Evolutionary conservation across 192 early-diverging fungal genomes (phyloP), one percentile per base, ranked within the genome.

Genomic region (Endogone sp.): DNA sequence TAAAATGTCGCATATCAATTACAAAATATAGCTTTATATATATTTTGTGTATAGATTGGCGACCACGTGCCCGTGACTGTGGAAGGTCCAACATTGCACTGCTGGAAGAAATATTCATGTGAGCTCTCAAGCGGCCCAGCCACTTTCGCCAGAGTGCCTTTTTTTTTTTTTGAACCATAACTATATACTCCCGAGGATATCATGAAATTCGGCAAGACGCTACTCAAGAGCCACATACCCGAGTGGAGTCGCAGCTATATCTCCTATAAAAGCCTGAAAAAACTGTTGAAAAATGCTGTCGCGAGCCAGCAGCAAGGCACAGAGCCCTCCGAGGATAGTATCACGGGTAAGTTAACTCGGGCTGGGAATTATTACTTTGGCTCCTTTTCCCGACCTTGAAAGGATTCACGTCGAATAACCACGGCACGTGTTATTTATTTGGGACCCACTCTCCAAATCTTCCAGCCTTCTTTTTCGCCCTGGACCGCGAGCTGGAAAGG

Each of bases 401-500:
- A n/a, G n/a, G n/a, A n/a, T n/a, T n/a, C n/a, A n/a, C n/a, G n/a
- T n/a, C n/a, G n/a, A n/a, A n/a, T n/a, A n/a, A n/a, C n/a, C n/a
- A n/a, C n/a, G n/a, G n/a, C n/a, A n/a, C n/a, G n/a, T n/a, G n/a
- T n/a, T n/a, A n/a, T n/a, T n/a, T n/a, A n/a, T n/a, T n/a, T n/a
- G n/a, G n/a, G n/a, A n/a, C n/a, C n/a, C n/a, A n/a, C n/a, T n/a
- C n/a, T n/a, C n/a, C 62, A 56, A 78, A 75, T 27, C 86, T 79
- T 65, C 81, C 80, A 76, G 86, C 84, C 16, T 93, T 94, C 77
- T 89, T 94, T 64, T 95, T 89, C 69, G 82, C 84, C 44, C 78
- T 95, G 57, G 94, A 95, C 66, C 81, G 93, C 70, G 94, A 95
- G 64, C 70, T 95, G 4, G 93, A 95, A 70, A 93, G 93, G 78